Evolutionary conservation across 148 eudicot species (phyloP).

Genomic region (Heliamphora exappendiculata): DNA sequence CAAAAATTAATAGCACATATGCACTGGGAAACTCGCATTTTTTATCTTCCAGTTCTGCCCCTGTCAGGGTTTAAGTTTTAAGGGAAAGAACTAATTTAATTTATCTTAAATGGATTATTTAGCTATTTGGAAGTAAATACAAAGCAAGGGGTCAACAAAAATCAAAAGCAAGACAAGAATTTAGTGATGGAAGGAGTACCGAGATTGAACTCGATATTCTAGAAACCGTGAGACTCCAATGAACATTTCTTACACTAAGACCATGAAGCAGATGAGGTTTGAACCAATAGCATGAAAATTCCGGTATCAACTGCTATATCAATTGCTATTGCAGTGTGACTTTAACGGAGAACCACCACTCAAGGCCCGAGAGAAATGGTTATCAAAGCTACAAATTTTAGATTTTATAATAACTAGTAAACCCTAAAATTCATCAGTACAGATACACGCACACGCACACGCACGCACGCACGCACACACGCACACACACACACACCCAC

Average conservation of each 20-base stretch:
- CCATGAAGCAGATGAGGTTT: no score
- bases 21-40: background rate
- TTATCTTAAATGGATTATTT: no score
- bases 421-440: background rate
- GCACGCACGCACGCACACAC: no score
- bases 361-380: background rate
- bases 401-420: background rate
- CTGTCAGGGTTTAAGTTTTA: background rate
- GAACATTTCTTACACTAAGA: background rate
- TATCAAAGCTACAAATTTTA: background rate
- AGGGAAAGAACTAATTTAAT: background rate
- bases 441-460: no score
- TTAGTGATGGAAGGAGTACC: background rate
- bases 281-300: background rate
- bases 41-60: background rate
- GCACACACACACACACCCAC: no score
- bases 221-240: background rate
- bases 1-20: no score
- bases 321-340: no score
- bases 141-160: no score
- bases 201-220: background rate
- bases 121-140: background rate
- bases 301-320: background rate
- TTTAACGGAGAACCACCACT: background rate
- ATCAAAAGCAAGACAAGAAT: background rate